Evolutionary conservation across 129 eudicot genomes (phyloP).

Genomic region (Arctium lappa): DNA sequence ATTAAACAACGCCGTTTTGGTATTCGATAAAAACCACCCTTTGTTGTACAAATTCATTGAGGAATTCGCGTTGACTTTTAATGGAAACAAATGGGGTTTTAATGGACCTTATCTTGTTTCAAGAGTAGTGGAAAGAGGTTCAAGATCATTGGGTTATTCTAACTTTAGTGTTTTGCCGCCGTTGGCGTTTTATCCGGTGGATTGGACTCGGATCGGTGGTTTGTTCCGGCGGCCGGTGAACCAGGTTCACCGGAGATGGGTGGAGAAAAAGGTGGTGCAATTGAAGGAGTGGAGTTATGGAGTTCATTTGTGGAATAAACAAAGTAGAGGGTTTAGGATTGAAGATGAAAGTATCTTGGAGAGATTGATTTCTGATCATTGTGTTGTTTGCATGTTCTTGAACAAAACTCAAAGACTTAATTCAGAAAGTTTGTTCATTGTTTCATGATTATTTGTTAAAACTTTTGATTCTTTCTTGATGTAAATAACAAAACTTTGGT

Average conservation of each 20-base stretch:
- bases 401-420: conserved; percentile 19
- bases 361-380: conserved; percentile 50
- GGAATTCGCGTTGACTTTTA: conserved; percentile 66
- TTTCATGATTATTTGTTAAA: not conserved
- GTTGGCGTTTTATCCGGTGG: conserved; percentile 75
- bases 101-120: conserved; percentile 89
- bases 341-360: conserved; percentile 71
- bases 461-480: not conserved
- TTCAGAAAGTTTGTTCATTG: conserved; percentile 3
- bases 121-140: conserved; percentile 47
- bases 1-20: conserved; percentile 73
- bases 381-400: conserved; percentile 52
- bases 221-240: conserved; percentile 43
- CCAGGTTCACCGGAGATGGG: conserved; percentile 43
- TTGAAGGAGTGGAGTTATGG: conserved; percentile 47
- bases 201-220: conserved; percentile 51
- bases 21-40: conserved; percentile 70
- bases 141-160: not conserved
- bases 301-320: conserved; percentile 84
- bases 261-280: conserved; percentile 47
- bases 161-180: conserved; percentile 60
- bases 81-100: conserved; percentile 85
- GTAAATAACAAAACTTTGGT: not conserved
- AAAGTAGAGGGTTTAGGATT: conserved; percentile 50
- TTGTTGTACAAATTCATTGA: conserved; percentile 64